Conservation (phyloP, 2,329 filamentous ascomycete genomes). For the Chlorencoelia australis region DNA sequence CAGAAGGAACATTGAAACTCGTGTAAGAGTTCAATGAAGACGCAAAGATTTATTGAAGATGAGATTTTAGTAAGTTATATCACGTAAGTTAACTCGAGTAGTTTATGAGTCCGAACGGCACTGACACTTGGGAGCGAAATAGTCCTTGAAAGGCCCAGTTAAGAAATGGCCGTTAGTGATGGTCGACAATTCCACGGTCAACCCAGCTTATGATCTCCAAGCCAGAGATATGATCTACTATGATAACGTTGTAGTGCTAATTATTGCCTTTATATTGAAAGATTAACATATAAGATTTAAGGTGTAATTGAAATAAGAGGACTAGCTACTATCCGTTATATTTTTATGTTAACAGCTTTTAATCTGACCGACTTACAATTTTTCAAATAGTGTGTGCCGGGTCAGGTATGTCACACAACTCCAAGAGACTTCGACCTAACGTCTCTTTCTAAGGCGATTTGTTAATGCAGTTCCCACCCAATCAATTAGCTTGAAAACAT, state of each 20-base stretch:
- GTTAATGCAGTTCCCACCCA: too few relatives aligned
- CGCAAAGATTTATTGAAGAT: not conserved
- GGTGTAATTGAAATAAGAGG: too few relatives aligned
- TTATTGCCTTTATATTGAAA: too few relatives aligned
- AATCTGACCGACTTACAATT: too few relatives aligned
- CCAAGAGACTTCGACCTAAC: too few relatives aligned
- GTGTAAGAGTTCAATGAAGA: not conserved
- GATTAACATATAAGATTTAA: too few relatives aligned
- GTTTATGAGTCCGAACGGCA: not conserved
- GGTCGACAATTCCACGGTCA: conserved; percentile 2
- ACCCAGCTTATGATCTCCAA: conserved; percentile 1
- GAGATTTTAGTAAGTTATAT: not conserved
- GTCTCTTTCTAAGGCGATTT: too few relatives aligned
- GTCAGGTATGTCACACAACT: too few relatives aligned
- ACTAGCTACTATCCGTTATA: too few relatives aligned
- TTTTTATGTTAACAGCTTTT: too few relatives aligned
- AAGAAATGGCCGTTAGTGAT: conserved; percentile 1
- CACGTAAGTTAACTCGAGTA: not conserved
- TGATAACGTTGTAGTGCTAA: conserved; percentile 1
- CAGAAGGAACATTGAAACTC: not conserved
- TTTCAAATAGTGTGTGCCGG: too few relatives aligned
- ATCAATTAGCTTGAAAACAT: too few relatives aligned
- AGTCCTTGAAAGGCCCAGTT: conserved; percentile 1
- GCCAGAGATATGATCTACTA: conserved; percentile 1
- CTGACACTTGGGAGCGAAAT: not conserved